phyloP scores from a whole-genome alignment of 2,329 filamentous ascomycete genomes.

The Colletotrichum gloeosporioides region DNA sequence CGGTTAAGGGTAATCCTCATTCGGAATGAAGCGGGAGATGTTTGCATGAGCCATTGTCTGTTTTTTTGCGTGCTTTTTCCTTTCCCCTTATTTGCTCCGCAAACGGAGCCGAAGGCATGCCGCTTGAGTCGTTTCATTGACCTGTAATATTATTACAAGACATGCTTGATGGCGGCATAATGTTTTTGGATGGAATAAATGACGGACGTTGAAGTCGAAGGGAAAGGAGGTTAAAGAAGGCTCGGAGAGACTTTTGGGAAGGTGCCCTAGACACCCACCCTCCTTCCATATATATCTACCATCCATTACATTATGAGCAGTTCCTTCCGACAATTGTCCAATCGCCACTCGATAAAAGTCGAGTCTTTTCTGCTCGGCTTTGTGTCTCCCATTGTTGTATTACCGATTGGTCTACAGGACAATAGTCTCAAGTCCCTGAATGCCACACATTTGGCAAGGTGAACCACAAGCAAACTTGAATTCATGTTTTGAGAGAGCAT shows the following conservation, averaged over 20 bases:
- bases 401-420: background rate
- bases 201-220: background rate
- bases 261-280: background rate
- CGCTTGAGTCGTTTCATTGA: background rate
- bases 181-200: background rate
- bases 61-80: background rate
- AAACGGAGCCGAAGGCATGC: background rate
- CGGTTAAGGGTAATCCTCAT: background rate
- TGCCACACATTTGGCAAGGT: background rate
- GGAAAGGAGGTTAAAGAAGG: background rate
- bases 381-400: background rate
- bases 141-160: conserved; percentile 11
- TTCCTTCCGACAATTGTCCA: background rate
- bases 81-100: background rate
- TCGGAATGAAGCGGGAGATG: conserved; percentile 6
- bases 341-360: background rate
- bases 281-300: background rate
- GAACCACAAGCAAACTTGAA: background rate
- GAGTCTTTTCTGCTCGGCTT: background rate
- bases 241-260: background rate
- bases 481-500: background rate
- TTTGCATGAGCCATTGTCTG: background rate
- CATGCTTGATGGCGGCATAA: background rate
- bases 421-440: background rate
- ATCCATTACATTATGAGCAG: background rate